These are phyloP conservation scores for Hortiboletus flavorubellus DNA, from an alignment of 768 basidiomycete genomes.

Conservation along the genomic window DNA sequence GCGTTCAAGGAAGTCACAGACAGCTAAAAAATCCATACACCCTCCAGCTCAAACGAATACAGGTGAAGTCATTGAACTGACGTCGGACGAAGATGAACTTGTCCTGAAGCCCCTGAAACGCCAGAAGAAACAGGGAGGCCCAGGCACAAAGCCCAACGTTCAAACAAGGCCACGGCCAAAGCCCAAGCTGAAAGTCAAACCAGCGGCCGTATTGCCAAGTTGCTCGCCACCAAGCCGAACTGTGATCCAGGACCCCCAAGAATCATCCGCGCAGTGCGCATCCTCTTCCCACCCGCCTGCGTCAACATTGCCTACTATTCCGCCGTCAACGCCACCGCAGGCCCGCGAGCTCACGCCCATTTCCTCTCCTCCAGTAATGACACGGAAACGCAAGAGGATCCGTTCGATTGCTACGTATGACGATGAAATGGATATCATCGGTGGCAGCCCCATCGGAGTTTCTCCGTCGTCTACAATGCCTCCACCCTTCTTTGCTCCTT, in stretches of 20 bases:
- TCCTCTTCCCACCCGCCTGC: conserved; percentile 33
- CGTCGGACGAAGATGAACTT: conserved; percentile 42
- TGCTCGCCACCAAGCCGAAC: conserved; percentile 16
- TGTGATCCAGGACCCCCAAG: conserved; percentile 22
- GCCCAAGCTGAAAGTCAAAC: conserved; percentile 20
- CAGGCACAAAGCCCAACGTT: conserved; percentile 27
- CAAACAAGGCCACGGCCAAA: conserved; percentile 27
- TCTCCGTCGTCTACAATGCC: conserved; percentile 28
- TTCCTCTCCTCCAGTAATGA: conserved; percentile 22
- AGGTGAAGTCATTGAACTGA: conserved; percentile 43
- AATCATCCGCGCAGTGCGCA: conserved; percentile 29
- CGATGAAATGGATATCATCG: conserved; percentile 14
- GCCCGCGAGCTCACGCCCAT: conserved; percentile 22
- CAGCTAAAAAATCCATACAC: conserved; percentile 12
- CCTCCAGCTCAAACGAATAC: conserved; percentile 1
- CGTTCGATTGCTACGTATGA: conserved; percentile 8
- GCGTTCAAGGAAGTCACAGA: conserved; percentile 39
- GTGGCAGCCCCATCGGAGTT: neutral
- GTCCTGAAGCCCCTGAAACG: conserved; percentile 30
- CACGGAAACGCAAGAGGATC: conserved; percentile 28
- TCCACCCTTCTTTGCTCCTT: conserved; percentile 45
- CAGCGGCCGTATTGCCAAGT: conserved; percentile 9
- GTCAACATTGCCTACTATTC: conserved; percentile 30
- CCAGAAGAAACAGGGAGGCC: conserved; percentile 29
- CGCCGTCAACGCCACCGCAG: conserved; percentile 22